Base-by-base conservation (phyloP, 768 basidiomycete genomes). In the Leccinum uliginosum region DNA sequence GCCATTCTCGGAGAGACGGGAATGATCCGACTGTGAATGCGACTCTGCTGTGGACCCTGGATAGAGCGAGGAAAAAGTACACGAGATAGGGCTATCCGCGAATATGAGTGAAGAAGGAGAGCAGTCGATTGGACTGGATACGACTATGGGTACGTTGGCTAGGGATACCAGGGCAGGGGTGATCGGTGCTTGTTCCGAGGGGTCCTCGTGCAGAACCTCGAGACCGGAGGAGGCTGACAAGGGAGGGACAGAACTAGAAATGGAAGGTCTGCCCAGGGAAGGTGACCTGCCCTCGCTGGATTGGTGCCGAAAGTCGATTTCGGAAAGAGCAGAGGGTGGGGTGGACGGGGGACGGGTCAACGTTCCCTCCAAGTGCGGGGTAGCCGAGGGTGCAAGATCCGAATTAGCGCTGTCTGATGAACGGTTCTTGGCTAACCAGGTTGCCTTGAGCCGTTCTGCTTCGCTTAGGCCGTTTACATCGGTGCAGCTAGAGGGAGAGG, bases 381-480 rank as follows among this genome's bases (percentile, higher is more conserved):
- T 49, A 21, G 32, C 30, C 29, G 49, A 21, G 8, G 45, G 49
- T 4, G 3, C 54, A 12, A 17, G 32, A 14, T 55, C 71, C 3
- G 68, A 77, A 71, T 51, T 56, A 57, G 24, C 69, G 4, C 59
- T 59, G 27, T 69, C 67, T 8, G 54, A 49, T 3, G 57, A 38
- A 24, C 62, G 65, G 59, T 80, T 78, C 58, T 67, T 73, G 3
- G 75, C 73, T 58, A 80, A 73, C 83, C 83, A 86, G 52, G 77
- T 75, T 46, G 77, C 71, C 66, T 83, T 85, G 64, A 86, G 73
- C 57, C 67, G 75, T 54, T 76, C 75, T 6, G 84, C 84, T 8
- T 80, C 82, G 14, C 79, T 77, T 11, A 70, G 50, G 50, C 62
- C 59, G 54, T 64, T 14, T 54, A 55, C 6, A 50, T 60, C 5